These are phyloP conservation scores for Xerocomus spinulosus DNA, from an alignment of 768 basidiomycete genomes.

Conservation along the genomic window DNA sequence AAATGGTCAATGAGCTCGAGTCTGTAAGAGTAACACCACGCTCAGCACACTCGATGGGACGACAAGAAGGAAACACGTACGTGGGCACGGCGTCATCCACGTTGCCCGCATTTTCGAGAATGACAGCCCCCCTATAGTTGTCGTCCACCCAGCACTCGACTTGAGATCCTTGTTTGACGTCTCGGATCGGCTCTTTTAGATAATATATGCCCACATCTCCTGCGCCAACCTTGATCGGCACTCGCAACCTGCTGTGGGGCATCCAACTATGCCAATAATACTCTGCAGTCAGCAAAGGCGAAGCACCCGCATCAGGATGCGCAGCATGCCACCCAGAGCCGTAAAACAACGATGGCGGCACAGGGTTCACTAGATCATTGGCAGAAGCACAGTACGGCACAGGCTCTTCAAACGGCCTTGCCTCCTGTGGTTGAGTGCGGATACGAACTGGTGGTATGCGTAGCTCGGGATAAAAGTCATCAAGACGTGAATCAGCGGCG, in stretches of 20 bases:
- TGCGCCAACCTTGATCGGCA: constrained; percentile 79
- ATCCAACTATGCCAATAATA: constrained; percentile 94
- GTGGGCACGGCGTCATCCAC: constrained; percentile 56
- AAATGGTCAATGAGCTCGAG: constrained; percentile 81
- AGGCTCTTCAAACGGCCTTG: constrained; percentile 72
- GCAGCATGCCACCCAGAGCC: constrained; percentile 87
- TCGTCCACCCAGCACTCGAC: constrained; percentile 98
- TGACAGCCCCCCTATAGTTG: constrained; percentile 73
- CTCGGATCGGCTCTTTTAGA: constrained; percentile 60
- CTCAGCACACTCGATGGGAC: neutral
- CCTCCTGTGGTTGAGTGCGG: constrained; percentile 52
- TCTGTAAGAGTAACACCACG: constrained; percentile 35
- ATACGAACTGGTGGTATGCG: constrained; percentile 70
- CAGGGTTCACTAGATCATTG: constrained; percentile 96
- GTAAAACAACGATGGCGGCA: constrained; percentile 90
- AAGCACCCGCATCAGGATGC: constrained; percentile 54
- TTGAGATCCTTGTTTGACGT: constrained; percentile 59
- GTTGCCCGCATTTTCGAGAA: constrained; percentile 74
- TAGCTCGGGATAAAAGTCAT: constrained; percentile 29
- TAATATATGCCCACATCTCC: constrained; percentile 95
- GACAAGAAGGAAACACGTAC: constrained; percentile 43
- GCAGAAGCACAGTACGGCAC: constrained; percentile 91
- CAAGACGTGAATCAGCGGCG: constrained; percentile 13
- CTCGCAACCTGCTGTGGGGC: constrained; percentile 75
- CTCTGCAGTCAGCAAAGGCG: constrained; percentile 51